These are phyloP conservation scores for Paramarasmius palmivorus DNA, from an alignment of 1,284 basidiomycete genomes.

Conservation along the genomic window DNA sequence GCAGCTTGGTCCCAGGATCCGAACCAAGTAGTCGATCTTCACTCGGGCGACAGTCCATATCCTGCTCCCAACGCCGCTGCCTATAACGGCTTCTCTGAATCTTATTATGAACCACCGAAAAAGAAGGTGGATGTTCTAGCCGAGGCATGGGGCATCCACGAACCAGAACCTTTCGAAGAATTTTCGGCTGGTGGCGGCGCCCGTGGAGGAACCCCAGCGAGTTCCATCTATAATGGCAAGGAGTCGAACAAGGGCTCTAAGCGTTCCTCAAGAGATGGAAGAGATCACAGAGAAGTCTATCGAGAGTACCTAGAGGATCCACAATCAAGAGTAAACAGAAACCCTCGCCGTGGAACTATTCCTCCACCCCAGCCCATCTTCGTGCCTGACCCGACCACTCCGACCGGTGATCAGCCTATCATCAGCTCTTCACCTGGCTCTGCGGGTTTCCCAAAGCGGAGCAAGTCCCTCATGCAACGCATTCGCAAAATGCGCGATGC, in stretches of 20 bases:
- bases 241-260: slow-evolving; percentile 36
- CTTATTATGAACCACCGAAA: slow-evolving; percentile 62
- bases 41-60: slow-evolving; percentile 48
- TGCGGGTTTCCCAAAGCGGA: slow-evolving; percentile 59
- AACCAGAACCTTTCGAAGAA: slow-evolving; percentile 85
- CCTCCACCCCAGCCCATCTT: slow-evolving; percentile 84
- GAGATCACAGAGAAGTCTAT: slow-evolving; percentile 45
- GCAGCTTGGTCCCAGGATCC: slow-evolving; percentile 65
- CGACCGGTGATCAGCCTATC: slow-evolving; percentile 31
- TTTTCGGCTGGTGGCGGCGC: slow-evolving; percentile 76
- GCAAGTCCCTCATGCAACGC: slow-evolving; percentile 80
- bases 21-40: slow-evolving; percentile 37
- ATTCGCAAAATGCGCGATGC: slow-evolving; percentile 82
- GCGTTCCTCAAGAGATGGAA: slow-evolving; percentile 38
- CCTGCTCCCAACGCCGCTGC: slow-evolving; percentile 42
- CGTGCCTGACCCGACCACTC: slow-evolving; percentile 46
- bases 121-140: slow-evolving; percentile 80
- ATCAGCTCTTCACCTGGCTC: slow-evolving; percentile 29
- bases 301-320: slow-evolving; percentile 45
- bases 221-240: slow-evolving; percentile 63
- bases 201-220: slow-evolving; percentile 59
- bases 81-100: slow-evolving; percentile 44
- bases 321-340: not conserved
- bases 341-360: slow-evolving; percentile 45
- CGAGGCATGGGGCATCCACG: slow-evolving; percentile 86